Evolutionary conservation across 2,329 filamentous ascomycete genomes (phyloP), one percentile per base, ranked within the genome.

Genomic region (Apiospora arundinis): DNA sequence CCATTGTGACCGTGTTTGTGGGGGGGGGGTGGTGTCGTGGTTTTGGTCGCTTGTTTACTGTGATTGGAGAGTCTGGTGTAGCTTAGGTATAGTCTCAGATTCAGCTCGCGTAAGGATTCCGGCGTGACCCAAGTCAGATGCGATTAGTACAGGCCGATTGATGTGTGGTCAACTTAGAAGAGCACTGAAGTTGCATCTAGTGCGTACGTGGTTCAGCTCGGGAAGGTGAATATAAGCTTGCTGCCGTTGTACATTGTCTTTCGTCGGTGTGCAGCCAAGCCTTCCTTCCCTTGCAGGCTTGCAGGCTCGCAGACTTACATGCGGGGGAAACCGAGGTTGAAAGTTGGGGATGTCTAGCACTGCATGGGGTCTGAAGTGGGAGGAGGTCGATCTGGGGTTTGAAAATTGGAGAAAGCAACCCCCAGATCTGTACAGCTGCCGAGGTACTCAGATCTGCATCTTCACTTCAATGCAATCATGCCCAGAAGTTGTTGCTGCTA

Each of bases 251-350:
- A 60, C 28, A 37, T 18, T 14, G 48, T 7, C 48, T 14, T 52
- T 11, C 23, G 12, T 8, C 25, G 18, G 7, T 18, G 25, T 21
- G 49, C 49, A 32, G 49, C 49, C 14, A 56, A 32, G 16, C 25
- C 5, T 12, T 56, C 49, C 32, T 37, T 9, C 28, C 16, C 8
- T 28, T n/a, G 14, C n/a, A 49, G 14, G 12, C 67, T 18, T 6
- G 32, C 40, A 42, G 40, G 9, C 9, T 32, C 32, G 32, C 32
- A 14, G 46, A 28, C 56, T 25, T 66, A 56, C 37, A 66, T 66
- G 69, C 66, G 70, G 70, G 48, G 63, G 46, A 28, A 21, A 71
- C 70, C 70, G 70, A 71, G 70, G 70, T 69, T 68, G 66, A 65
- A 44, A 71, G 23, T 56, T 66, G 63, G 40, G 68, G 70, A 21